Base-by-base conservation (phyloP, 208 protist genomes). In the Pavlovales sp. region DNA sequence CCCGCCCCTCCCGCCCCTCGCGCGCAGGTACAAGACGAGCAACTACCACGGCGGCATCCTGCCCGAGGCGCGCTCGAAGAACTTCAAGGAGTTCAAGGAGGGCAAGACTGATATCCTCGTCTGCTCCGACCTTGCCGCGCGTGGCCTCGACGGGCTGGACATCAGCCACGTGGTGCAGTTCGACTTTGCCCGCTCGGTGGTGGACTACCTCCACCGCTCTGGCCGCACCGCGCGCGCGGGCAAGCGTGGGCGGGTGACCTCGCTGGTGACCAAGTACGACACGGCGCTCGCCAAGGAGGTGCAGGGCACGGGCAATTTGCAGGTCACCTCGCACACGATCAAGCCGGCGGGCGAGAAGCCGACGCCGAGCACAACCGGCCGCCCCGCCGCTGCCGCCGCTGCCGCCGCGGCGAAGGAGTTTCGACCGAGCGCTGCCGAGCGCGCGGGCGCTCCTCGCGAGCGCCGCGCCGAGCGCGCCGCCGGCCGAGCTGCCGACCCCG, bases 191-290 rank as follows among this genome's bases (percentile, higher is more conserved):
- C 38, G 41, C 0, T 46, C 20, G 8, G 57, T 67, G 22, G 67
- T 67, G 20, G 83, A 87, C 67, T 87, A 87, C 83, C 41, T 87
- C 32, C 83, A 87, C 67, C 57, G 83, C 36, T 75, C 57, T 39
- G 83, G 83, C 39, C 83, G 83, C 67, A 87, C 83, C 67, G 83
- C 83, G 38, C 83, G 83, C 40, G 83, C 83, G 37, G 83, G 83
- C 32, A 57, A n/a, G 20, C 0, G 30, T 2, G 83, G 83, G 38
- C 18, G 30, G 10, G 40, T 71, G 11, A 22, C 30, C 38, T 57
- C 36, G 0, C 83, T 87, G 40, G 83, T 87, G 28, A 79, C 67
- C 22, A 87, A 87, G 83, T 77, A 71, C 57, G 57, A 71, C 57
- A 28, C 57, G 14, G 57, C 5, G 57, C 57, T 71, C 1, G 57